These are phyloP conservation scores for Plasmodium falciparum DNA, from an alignment of 169 alveolate genomes.

Conservation along the genomic window DNA sequence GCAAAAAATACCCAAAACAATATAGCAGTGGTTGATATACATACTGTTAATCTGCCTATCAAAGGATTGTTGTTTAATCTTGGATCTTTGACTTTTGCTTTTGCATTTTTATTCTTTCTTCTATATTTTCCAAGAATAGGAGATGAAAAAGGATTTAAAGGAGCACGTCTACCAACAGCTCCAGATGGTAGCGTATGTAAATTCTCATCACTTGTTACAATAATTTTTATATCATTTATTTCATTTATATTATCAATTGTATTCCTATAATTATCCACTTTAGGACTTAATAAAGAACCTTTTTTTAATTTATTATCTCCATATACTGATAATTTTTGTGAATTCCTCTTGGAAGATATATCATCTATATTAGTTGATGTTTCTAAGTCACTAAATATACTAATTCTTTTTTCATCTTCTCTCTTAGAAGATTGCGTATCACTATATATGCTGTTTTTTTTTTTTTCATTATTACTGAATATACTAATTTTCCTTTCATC, in stretches of 20 bases:
- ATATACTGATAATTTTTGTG: not conserved
- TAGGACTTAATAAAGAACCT: not conserved
- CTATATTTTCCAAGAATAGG: constrained; percentile 52
- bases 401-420: no score
- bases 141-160: constrained; percentile 75
- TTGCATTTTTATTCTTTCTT: constrained; percentile 48
- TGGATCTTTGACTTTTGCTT: constrained; percentile 76
- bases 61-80: constrained; percentile 80
- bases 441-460: no score
- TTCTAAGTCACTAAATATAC: no score
- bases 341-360: no score
- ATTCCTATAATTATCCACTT: not conserved
- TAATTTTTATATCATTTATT: constrained; percentile 20
- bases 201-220: constrained; percentile 37
- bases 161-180: constrained; percentile 79
- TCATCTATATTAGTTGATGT: no score
- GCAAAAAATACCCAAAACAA: constrained; percentile 79
- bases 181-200: constrained; percentile 65
- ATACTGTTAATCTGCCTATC: constrained; percentile 78
- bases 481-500: no score
- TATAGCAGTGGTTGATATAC: constrained; percentile 69
- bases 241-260: not conserved
- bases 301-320: not conserved
- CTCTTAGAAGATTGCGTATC: no score
- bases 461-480: no score